These are phyloP conservation scores for Baorangia bicolor DNA, from an alignment of 768 basidiomycete species.

Conservation along the genomic window DNA sequence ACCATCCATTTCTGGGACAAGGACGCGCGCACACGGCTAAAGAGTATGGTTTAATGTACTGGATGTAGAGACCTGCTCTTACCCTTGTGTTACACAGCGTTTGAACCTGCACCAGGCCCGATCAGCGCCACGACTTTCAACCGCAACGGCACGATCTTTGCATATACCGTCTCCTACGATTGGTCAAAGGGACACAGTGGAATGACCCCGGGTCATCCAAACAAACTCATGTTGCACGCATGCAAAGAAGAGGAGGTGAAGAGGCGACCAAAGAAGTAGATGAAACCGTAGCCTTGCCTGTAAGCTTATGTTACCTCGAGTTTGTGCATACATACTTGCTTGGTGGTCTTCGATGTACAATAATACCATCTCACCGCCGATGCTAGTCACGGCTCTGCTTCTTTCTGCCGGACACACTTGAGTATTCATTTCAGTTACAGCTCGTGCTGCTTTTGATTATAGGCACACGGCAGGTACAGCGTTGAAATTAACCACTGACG, in stretches of 20 bases:
- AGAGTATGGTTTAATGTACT: slow-evolving; percentile 49
- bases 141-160: slow-evolving; percentile 84
- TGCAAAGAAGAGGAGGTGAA: slow-evolving; percentile 88
- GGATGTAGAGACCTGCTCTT: background rate
- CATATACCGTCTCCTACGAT: slow-evolving; percentile 90
- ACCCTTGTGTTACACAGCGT: slow-evolving; percentile 44
- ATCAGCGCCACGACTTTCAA: slow-evolving; percentile 84
- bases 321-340: slow-evolving; percentile 4
- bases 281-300: background rate
- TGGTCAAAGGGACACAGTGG: slow-evolving; percentile 93
- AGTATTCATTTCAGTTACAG: background rate
- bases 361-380: slow-evolving; percentile 10
- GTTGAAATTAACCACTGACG: background rate
- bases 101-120: slow-evolving; percentile 72
- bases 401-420: background rate
- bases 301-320: slow-evolving; percentile 1
- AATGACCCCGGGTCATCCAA: slow-evolving; percentile 65
- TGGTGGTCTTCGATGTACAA: slow-evolving; percentile 12
- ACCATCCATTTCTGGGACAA: slow-evolving; percentile 96
- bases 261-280: slow-evolving; percentile 47
- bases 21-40: slow-evolving; percentile 87
- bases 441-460: background rate
- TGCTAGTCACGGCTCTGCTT: background rate
- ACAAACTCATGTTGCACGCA: slow-evolving; percentile 82
- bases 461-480: background rate